Conservation (phyloP, 768 basidiomycete genomes). For the Suillus fuscotomentosus region DNA sequence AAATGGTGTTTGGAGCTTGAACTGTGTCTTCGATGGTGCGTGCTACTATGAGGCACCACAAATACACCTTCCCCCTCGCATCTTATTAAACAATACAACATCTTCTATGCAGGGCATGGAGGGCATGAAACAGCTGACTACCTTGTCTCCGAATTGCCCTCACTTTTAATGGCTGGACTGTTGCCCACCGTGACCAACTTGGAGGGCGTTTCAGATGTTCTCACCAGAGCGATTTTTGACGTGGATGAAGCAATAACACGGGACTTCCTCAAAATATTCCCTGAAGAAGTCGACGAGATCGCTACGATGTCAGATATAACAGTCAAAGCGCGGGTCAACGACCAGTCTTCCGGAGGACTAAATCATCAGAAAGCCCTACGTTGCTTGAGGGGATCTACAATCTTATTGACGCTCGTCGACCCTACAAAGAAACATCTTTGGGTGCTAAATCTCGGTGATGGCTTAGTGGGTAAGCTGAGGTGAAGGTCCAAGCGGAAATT, state of each 20-base stretch:
- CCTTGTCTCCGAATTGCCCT: slow-evolving; percentile 32
- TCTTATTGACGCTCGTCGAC: slow-evolving; percentile 45
- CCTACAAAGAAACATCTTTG: slow-evolving; percentile 43
- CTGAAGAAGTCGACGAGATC: slow-evolving; percentile 28
- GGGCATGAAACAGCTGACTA: slow-evolving; percentile 48
- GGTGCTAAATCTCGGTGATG: slow-evolving; percentile 58
- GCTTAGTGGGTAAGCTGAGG: slow-evolving; percentile 42
- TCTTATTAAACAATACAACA: slow-evolving; percentile 16
- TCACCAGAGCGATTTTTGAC: slow-evolving; percentile 34
- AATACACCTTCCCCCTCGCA: not conserved
- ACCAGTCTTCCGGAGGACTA: slow-evolving; percentile 23
- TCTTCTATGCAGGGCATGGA: slow-evolving; percentile 30
- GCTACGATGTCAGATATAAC: slow-evolving; percentile 36
- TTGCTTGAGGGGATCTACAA: slow-evolving; percentile 53
- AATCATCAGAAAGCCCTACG: slow-evolving; percentile 37
- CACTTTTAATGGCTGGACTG: slow-evolving; percentile 16
- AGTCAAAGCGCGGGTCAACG: slow-evolving; percentile 40
- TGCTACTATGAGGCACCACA: not conserved
- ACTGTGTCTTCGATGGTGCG: slow-evolving; percentile 48
- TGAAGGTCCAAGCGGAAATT: not conserved
- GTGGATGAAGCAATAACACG: slow-evolving; percentile 39
- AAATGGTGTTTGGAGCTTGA: slow-evolving; percentile 42
- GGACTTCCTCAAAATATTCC: slow-evolving; percentile 42
- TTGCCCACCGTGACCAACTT: slow-evolving; percentile 8
- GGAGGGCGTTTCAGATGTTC: slow-evolving; percentile 25